Percentiles rank a stretch among this genome's conserved stretches.
Evolutionary conservation across 805 yeast species (phyloP).

Genomic region (Candida takata): DNA sequence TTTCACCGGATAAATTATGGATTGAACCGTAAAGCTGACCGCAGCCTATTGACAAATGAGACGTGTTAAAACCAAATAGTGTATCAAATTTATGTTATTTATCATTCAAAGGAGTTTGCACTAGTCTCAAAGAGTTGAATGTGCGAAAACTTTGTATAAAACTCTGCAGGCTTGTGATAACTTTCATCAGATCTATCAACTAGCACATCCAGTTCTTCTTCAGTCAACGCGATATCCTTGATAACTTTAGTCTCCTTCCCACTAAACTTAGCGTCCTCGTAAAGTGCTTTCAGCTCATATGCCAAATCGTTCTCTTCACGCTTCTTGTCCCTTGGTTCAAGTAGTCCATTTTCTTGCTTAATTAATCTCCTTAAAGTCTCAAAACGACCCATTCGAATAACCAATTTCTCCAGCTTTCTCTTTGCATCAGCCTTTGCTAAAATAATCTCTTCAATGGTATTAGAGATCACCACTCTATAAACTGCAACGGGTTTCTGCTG

Average conservation of each 20-base stretch:
- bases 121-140: conserved; percentile 33
- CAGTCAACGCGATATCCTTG: conserved; percentile 17
- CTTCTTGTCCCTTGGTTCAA: conserved; percentile 12
- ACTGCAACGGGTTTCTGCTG: conserved; percentile 79
- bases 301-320: conserved; percentile 28
- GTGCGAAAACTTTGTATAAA: conserved; percentile 26
- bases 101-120: conserved; percentile 6
- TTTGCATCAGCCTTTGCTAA: conserved; percentile 75
- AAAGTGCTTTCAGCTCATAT: conserved; percentile 33
- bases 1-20: too few relatives aligned
- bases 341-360: conserved; percentile 23
- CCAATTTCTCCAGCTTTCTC: conserved; percentile 68
- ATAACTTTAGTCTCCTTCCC: conserved; percentile 20
- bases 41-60: too few relatives aligned
- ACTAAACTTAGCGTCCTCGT: conserved; percentile 32
- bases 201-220: conserved; percentile 42
- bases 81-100: too few relatives aligned
- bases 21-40: too few relatives aligned
- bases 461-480: conserved; percentile 66
- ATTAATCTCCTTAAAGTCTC: conserved; percentile 35
- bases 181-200: conserved; percentile 41
- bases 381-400: conserved; percentile 60
- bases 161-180: conserved; percentile 26
- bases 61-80: too few relatives aligned
- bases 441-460: conserved; percentile 79